Evolutionary conservation across 1,284 basidiomycete genomes (phyloP).

Genomic region (Chiua sp.): DNA sequence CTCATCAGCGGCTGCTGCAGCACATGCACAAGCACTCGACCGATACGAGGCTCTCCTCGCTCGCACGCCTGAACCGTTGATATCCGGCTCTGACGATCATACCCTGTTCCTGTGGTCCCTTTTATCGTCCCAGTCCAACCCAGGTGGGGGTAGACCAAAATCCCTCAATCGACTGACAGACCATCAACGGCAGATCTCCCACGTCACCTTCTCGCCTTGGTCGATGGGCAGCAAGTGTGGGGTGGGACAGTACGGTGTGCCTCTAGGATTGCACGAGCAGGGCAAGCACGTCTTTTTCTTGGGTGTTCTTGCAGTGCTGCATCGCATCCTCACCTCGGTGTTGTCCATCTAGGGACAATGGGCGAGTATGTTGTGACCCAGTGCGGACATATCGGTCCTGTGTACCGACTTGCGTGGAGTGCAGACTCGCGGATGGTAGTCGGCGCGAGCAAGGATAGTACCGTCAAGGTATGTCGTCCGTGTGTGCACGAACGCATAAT

Average conservation of each 20-base stretch:
- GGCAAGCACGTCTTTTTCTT: constrained; percentile 10
- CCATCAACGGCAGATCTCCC: constrained; percentile 95
- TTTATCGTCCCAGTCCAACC: constrained; percentile 54
- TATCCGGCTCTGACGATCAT: constrained; percentile 97
- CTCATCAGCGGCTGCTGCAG: constrained; percentile 42
- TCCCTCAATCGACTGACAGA: constrained; percentile 90
- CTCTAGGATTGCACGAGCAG: constrained; percentile 78
- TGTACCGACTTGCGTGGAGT: constrained; percentile 96
- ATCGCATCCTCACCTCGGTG: neutral
- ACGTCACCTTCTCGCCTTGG: constrained; percentile 96
- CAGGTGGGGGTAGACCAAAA: constrained; percentile 68
- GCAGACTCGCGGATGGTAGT: constrained; percentile 92
- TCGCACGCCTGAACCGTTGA: constrained; percentile 81
- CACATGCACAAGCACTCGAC: constrained; percentile 73
- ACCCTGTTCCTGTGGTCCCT: constrained; percentile 94
- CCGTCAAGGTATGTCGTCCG: constrained; percentile 76
- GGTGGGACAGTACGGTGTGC: constrained; percentile 92
- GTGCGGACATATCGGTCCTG: constrained; percentile 92
- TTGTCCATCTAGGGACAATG: constrained; percentile 60
- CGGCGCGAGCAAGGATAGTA: constrained; percentile 95
- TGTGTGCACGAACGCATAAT: neutral
- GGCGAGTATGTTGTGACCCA: constrained; percentile 94
- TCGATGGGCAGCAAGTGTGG: constrained; percentile 88
- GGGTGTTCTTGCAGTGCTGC: neutral
- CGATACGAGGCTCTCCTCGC: constrained; percentile 76